Percentiles rank a stretch among this genome's conserved stretches.
Conservation (phyloP, 106 monocot species). For the Iris macrosiphon region DNA sequence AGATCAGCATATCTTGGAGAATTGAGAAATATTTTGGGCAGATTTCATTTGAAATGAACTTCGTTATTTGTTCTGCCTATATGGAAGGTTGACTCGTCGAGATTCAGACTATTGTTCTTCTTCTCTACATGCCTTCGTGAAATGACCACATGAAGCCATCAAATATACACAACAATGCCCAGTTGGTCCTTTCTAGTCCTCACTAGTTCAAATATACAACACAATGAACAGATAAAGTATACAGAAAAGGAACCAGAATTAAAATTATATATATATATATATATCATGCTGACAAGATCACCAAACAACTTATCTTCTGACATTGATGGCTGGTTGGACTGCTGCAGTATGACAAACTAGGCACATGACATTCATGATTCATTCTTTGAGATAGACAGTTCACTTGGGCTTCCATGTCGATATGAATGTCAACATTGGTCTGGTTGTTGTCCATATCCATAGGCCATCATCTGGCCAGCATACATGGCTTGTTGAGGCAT, state of each 20-base stretch:
- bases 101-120: too few species aligned
- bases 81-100: too few species aligned
- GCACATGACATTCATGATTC: constrained; percentile 25
- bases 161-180: too few species aligned
- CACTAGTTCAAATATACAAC: constrained; percentile 1
- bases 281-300: constrained; percentile 63
- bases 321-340: constrained; percentile 39
- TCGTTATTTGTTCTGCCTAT: too few species aligned
- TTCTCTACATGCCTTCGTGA: too few species aligned
- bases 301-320: constrained; percentile 67
- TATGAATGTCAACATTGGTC: constrained; percentile 18
- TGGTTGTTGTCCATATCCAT: constrained; percentile 24
- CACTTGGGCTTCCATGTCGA: constrained; percentile 15
- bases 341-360: constrained; percentile 13
- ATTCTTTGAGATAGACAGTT: constrained; percentile 49
- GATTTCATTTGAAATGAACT: too few species aligned
- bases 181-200: not conserved
- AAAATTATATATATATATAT: constrained; percentile 8
- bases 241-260: not conserved
- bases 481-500: constrained; percentile 26
- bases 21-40: too few species aligned
- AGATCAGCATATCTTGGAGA: too few species aligned
- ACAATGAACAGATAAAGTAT: constrained; percentile 7
- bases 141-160: too few species aligned
- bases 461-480: constrained; percentile 23